Evolutionary conservation across 2,329 filamentous ascomycete species (phyloP).

Genomic region (Xylariaceae sp.): DNA sequence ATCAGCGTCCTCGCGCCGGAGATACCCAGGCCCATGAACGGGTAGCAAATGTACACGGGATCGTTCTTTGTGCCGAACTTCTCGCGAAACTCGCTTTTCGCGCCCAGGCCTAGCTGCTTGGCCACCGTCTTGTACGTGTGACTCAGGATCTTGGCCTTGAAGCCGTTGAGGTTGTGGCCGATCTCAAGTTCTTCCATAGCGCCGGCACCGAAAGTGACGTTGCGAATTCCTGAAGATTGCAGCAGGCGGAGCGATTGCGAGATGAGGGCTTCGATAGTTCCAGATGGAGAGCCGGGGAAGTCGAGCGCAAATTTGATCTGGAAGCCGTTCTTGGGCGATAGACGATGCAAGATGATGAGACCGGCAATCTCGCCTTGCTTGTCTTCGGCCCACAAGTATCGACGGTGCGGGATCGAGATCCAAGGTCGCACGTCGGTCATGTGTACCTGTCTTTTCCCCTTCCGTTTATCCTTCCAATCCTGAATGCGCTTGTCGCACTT

Average conservation of each 20-base stretch:
- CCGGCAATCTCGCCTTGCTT: constrained; percentile 66
- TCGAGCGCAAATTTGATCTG: constrained; percentile 96
- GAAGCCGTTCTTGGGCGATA: constrained; percentile 77
- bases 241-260: constrained; percentile 48
- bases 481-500: constrained; percentile 68
- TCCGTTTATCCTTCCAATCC: constrained; percentile 75
- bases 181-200: constrained; percentile 68
- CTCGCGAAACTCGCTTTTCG: constrained; percentile 81
- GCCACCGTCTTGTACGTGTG: constrained; percentile 67
- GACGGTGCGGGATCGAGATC: constrained; percentile 75
- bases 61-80: constrained; percentile 85
- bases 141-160: constrained; percentile 74
- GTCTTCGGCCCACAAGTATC: constrained; percentile 77
- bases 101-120: constrained; percentile 43
- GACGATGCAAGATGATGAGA: constrained; percentile 76
- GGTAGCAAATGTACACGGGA: constrained; percentile 84
- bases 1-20: constrained; percentile 79
- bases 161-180: constrained; percentile 74
- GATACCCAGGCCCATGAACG: constrained; percentile 75
- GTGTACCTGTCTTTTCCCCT: constrained; percentile 78
- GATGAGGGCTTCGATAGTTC: constrained; percentile 79
- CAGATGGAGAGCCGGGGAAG: constrained; percentile 80
- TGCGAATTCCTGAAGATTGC: constrained; percentile 52
- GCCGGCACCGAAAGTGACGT: constrained; percentile 82
- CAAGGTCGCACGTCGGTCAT: constrained; percentile 85